Evolutionary conservation across 1,284 basidiomycete species (phyloP), one percentile per base, ranked within the genome.

Genomic region (Cerioporus squamosus): DNA sequence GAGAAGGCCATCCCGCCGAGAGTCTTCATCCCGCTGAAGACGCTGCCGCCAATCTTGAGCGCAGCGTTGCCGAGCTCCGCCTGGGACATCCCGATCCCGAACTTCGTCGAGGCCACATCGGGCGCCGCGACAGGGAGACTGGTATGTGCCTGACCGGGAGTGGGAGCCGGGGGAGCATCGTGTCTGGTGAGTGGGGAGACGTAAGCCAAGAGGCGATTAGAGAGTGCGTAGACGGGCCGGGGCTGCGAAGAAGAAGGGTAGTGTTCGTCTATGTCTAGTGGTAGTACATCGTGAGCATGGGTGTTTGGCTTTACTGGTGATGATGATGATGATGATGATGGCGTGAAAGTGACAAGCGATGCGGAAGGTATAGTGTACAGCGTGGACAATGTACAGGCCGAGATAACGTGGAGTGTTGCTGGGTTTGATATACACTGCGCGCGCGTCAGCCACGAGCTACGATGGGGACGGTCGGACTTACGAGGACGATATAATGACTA

Each of bases 1-100:
- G 80, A 79, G 45, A 81, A 79, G 0, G 87, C 88, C 65, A 85
- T 75, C n/a, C 86, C 86, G 0, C 88, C 84, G 4, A 90, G 68
- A 5, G 80, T 79, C 68, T 80, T 83, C 81, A 90, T 82, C 33
- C 88, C 85, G 63, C 79, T 85, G 51, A 89, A 70, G 10, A 89
- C 79, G 22, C 77, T 82, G 29, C 84, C 85, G 42, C 87, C 86
- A 3, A 86, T 79, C 64, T 81, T 85, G 52, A 82, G 65, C 5
- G 86, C 86, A 3, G 82, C 79, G 60, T 71, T 78, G 22, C 84
- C 81, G 1, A 88, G 67, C 45, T 87, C 85, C 1, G 78, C 74
- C 53, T 79, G 79, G 2, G 75, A 66, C 44, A 70, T 58, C 14
- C 61, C 53, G 22, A 68, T 43, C 26, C 61, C 20, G 42, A 65